These are phyloP conservation scores for Xerocomellus amylosporus DNA, from an alignment of 768 basidiomycete species.

Conservation along the genomic window DNA sequence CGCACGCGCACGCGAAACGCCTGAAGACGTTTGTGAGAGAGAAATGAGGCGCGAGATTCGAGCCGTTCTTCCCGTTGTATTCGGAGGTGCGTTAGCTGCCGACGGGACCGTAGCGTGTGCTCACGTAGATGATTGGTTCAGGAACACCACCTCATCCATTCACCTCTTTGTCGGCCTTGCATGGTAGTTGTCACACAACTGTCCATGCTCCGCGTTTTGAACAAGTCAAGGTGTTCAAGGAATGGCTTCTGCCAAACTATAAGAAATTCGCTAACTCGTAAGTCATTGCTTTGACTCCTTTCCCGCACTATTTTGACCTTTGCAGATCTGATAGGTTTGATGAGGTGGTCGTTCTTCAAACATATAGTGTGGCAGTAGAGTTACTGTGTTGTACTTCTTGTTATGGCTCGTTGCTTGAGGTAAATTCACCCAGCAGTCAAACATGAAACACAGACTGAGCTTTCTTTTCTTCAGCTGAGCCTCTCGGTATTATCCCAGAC, in stretches of 20 bases:
- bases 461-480: conserved; percentile 42
- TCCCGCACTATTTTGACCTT: not conserved
- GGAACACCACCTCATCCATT: conserved; percentile 30
- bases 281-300: conserved; percentile 3
- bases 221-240: conserved; percentile 64
- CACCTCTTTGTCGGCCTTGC: conserved; percentile 39
- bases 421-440: conserved; percentile 21
- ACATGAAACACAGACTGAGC: conserved; percentile 5
- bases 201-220: conserved; percentile 65
- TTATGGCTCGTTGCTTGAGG: conserved; percentile 69
- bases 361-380: conserved; percentile 57
- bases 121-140: conserved; percentile 23
- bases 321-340: conserved; percentile 30
- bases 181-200: conserved; percentile 44
- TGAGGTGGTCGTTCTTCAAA: conserved; percentile 42
- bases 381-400: conserved; percentile 61
- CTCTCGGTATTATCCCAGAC: conserved; percentile 53
- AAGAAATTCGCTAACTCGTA: conserved; percentile 54
- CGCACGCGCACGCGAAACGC: conserved; percentile 61
- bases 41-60: conserved; percentile 72
- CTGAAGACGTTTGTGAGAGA: conserved; percentile 67
- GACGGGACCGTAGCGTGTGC: not conserved
- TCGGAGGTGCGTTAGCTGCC: conserved; percentile 46
- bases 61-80: conserved; percentile 60
- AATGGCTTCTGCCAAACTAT: conserved; percentile 74